phyloP scores from a whole-genome alignment of 2,329 filamentous ascomycete species.

The Apiospora phragmitis region DNA sequence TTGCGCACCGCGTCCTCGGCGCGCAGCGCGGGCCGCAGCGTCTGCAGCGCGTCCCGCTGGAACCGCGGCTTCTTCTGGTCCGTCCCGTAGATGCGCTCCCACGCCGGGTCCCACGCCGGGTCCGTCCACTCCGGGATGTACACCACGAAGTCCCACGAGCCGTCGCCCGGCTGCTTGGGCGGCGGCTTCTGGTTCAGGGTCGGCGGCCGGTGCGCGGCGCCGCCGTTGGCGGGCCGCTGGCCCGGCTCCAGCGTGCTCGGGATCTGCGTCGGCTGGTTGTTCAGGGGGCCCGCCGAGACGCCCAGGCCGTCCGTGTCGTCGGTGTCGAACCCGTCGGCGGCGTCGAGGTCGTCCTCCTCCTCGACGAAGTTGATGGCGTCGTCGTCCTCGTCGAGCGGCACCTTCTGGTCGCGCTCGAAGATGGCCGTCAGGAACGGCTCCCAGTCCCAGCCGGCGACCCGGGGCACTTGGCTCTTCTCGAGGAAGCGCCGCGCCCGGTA shows the following conservation, averaged over 20 bases:
- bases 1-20: conserved; percentile 18
- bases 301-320: neutral
- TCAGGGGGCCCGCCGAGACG: neutral
- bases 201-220: neutral
- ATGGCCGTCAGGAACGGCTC: neutral
- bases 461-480: neutral
- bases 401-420: neutral
- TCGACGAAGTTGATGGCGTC: neutral
- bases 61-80: conserved; percentile 10
- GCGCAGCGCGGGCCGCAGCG: conserved; percentile 25
- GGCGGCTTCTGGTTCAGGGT: neutral
- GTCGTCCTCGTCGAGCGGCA: neutral
- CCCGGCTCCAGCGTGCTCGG: neutral
- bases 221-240: neutral
- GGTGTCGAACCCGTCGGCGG: neutral
- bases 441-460: neutral
- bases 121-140: conserved; percentile 29
- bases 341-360: neutral
- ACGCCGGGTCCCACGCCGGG: conserved; percentile 20
- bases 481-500: neutral
- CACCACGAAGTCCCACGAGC: conserved; percentile 18
- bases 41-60: conserved; percentile 2
- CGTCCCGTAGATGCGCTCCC: neutral
- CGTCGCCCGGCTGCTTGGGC: conserved; percentile 6
- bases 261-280: neutral